phyloP scores from a whole-genome alignment of 495 filamentous ascomycete species.

The Lophiostoma macrostomum region DNA sequence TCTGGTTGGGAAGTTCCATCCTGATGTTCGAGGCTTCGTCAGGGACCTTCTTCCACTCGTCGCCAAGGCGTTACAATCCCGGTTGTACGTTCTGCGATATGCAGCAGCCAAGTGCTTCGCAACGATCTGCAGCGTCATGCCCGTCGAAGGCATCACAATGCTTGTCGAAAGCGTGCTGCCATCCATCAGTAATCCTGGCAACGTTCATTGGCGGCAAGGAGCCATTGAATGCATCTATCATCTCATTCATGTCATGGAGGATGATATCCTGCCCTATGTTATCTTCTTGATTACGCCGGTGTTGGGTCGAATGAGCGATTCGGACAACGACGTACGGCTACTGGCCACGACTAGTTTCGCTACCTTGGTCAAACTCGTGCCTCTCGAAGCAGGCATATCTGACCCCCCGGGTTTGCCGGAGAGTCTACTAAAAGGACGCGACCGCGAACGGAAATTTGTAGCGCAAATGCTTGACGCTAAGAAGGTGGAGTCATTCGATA shows the following conservation, averaged over 20 bases:
- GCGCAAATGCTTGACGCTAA: constrained; percentile 91
- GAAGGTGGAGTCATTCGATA: constrained; percentile 89
- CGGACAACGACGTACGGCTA: constrained; percentile 89
- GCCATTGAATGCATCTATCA: constrained; percentile 91
- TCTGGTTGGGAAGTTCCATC: constrained; percentile 77
- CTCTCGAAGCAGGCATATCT: constrained; percentile 95
- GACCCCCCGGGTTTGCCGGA: constrained; percentile 91
- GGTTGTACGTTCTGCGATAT: constrained; percentile 87
- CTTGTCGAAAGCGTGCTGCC: constrained; percentile 90
- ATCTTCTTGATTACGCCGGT: constrained; percentile 99
- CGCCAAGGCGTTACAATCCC: constrained; percentile 78
- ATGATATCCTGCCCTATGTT: constrained; percentile 91
- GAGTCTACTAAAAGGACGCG: constrained; percentile 81
- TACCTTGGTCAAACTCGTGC: constrained; percentile 95
- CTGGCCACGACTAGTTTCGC: constrained; percentile 97
- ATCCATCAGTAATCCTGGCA: constrained; percentile 79
- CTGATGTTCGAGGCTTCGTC: constrained; percentile 71
- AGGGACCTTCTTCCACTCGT: constrained; percentile 80
- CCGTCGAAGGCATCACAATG: constrained; percentile 90
- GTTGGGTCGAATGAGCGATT: constrained; percentile 97
- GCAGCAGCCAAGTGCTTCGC: constrained; percentile 97
- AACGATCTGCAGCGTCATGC: constrained; percentile 93
- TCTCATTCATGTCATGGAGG: constrained; percentile 97
- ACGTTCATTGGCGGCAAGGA: constrained; percentile 84
- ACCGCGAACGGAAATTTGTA: constrained; percentile 93